Conservation (phyloP, 768 basidiomycete genomes). For the Suillus tomentosus region DNA sequence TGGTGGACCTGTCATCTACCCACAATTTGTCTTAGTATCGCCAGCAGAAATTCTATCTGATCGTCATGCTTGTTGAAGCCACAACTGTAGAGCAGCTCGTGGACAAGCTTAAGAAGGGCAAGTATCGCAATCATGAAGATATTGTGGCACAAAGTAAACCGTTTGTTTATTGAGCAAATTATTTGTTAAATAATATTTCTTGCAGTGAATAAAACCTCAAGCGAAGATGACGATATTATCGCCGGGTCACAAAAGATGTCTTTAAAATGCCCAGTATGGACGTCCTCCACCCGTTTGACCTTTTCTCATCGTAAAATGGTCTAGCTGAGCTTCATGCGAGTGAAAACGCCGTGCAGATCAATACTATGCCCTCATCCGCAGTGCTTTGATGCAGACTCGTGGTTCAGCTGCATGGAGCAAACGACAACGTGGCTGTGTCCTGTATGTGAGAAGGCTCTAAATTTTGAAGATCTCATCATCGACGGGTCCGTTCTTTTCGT, state of each 20-base stretch:
- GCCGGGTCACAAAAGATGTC: constrained; percentile 90
- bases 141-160: constrained; percentile 68
- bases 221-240: constrained; percentile 89
- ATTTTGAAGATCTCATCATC: constrained; percentile 80
- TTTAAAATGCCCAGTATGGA: constrained; percentile 87
- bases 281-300: constrained; percentile 5
- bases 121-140: constrained; percentile 62
- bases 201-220: constrained; percentile 57
- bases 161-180: neutral
- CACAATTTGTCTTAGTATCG: constrained; percentile 7
- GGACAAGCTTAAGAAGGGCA: constrained; percentile 65
- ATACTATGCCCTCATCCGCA: constrained; percentile 85
- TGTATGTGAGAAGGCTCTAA: constrained; percentile 81
- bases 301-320: constrained; percentile 9
- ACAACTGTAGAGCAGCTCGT: constrained; percentile 73
- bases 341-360: constrained; percentile 84
- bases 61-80: constrained; percentile 82
- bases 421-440: constrained; percentile 97
- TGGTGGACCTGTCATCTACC: constrained; percentile 17
- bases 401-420: constrained; percentile 94
- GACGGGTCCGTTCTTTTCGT: constrained; percentile 68
- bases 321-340: constrained; percentile 84
- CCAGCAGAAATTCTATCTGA: constrained; percentile 80
- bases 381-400: constrained; percentile 94
- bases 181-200: constrained; percentile 4